Percentiles rank a stretch among this genome's conserved stretches.
These are phyloP conservation scores for Apiosordaria backusii DNA, from an alignment of 495 filamentous ascomycete genomes.

Conservation along the genomic window DNA sequence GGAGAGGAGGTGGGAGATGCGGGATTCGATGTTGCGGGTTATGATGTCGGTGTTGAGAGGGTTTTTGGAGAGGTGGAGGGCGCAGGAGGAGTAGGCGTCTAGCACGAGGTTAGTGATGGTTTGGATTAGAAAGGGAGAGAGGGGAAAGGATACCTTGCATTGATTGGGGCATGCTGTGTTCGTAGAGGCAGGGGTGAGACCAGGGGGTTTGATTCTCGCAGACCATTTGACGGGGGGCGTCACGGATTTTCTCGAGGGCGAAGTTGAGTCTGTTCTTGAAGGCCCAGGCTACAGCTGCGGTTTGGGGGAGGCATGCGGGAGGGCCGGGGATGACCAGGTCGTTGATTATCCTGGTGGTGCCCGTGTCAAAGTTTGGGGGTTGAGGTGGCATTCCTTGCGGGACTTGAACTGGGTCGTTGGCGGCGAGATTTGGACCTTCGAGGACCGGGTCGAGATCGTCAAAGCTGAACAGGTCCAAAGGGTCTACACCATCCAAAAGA, in stretches of 20 bases:
- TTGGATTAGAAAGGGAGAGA: not conserved
- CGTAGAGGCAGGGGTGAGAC: slow-evolving; percentile 48
- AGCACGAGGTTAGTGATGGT: not conserved
- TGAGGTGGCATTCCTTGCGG: no score
- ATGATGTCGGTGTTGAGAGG: slow-evolving; percentile 43
- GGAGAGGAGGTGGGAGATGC: slow-evolving; percentile 37
- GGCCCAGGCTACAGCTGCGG: slow-evolving; percentile 5
- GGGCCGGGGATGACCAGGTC: not conserved
- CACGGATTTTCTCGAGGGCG: slow-evolving; percentile 41
- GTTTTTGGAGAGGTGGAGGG: slow-evolving; percentile 48
- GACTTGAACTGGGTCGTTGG: no score
- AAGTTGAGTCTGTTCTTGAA: slow-evolving; percentile 42
- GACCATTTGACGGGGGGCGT: slow-evolving; percentile 46
- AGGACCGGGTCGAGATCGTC: no score
- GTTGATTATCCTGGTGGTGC: not conserved
- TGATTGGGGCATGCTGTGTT: slow-evolving; percentile 42
- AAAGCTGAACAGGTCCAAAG: no score
- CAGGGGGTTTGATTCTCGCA: slow-evolving; percentile 47
- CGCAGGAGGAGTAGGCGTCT: slow-evolving; percentile 51
- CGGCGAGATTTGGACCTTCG: no score
- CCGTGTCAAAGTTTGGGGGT: no score
- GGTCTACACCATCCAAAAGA: no score
- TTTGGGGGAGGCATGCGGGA: not conserved
- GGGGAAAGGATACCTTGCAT: slow-evolving; percentile 42
- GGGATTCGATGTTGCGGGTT: slow-evolving; percentile 39